These are phyloP conservation scores for Camillea tinctor DNA, from an alignment of 2,329 filamentous ascomycete species.

Conservation along the genomic window DNA sequence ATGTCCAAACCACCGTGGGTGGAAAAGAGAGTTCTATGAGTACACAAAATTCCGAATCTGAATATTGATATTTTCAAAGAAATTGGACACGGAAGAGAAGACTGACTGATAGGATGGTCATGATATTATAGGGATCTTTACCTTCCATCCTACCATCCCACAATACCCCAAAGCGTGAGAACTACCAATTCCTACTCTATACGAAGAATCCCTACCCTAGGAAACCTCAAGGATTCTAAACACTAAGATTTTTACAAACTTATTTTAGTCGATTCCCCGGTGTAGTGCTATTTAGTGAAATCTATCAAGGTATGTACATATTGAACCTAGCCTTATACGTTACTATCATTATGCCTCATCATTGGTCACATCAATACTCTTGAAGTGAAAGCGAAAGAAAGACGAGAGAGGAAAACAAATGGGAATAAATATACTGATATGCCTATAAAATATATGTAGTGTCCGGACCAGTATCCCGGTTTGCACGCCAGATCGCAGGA, in stretches of 20 bases:
- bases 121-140: conserved; percentile 67
- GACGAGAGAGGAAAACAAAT: too few species aligned
- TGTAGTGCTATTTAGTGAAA: conserved; percentile 87
- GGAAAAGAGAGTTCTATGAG: conserved; percentile 56
- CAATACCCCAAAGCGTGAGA: conserved; percentile 81
- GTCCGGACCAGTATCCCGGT: conserved; percentile 84
- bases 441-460: conserved; percentile 49
- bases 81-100: too few species aligned
- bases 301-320: conserved; percentile 79
- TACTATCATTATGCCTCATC: neutral
- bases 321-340: neutral
- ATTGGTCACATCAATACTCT: conserved; percentile 2
- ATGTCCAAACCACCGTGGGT: conserved; percentile 50
- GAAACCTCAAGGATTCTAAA: neutral
- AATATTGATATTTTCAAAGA: too few species aligned
- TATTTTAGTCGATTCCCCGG: conserved; percentile 68
- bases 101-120: conserved; percentile 1
- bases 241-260: conserved; percentile 14
- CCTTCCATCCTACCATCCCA: conserved; percentile 83
- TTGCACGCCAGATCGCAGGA: conserved; percentile 86
- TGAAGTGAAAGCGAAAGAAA: too few species aligned
- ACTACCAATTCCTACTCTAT: conserved; percentile 5
- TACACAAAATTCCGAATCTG: conserved; percentile 23
- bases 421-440: conserved; percentile 1
- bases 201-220: too few species aligned